Percentiles rank a stretch among this genome's conserved stretches.
Evolutionary conservation across 2,329 filamentous ascomycete species (phyloP).

Genomic region (Botryotinia narcissicola): DNA sequence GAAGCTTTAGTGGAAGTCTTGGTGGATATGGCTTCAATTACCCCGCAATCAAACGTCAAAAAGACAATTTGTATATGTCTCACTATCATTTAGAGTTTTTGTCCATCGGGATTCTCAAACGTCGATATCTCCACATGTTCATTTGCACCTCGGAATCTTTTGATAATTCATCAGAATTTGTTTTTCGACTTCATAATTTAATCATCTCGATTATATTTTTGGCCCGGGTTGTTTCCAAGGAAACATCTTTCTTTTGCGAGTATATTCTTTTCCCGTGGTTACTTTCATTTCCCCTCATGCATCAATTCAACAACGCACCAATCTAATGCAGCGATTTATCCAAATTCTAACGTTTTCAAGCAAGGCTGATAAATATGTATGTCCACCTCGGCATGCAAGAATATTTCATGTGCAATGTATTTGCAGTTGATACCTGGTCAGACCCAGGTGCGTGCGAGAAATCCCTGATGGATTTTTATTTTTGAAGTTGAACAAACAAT

Average conservation of each 20-base stretch:
- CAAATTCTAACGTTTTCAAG: background rate
- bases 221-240: background rate
- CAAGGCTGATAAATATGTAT: background rate
- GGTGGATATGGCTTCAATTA: background rate
- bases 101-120: background rate
- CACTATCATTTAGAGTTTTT: background rate
- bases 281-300: background rate
- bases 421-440: background rate
- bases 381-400: background rate
- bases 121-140: background rate
- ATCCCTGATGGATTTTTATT: background rate
- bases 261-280: background rate
- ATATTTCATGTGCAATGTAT: slow-evolving; percentile 1
- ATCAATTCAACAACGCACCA: background rate
- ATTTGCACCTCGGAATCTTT: background rate
- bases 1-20: background rate
- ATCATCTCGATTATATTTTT: background rate
- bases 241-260: background rate
- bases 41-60: background rate
- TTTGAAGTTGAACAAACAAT: background rate
- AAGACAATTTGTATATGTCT: background rate
- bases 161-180: background rate
- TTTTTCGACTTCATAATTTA: background rate
- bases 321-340: background rate
- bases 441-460: background rate